Evolutionary conservation across 106 monocot species (phyloP).

Genomic region (Gastrodia elata): DNA sequence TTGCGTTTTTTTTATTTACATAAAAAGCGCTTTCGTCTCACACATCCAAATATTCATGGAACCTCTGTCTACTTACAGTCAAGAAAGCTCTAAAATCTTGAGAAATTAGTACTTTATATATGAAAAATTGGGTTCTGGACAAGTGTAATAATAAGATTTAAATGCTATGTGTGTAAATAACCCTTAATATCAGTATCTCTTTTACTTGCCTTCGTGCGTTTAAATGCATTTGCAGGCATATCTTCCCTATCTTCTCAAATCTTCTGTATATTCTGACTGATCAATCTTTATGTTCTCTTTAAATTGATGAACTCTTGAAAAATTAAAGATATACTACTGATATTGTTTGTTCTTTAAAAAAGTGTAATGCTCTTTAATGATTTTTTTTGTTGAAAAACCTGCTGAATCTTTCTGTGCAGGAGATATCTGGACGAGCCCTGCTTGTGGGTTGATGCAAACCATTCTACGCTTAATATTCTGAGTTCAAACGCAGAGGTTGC

Average conservation of each 20-base stretch:
- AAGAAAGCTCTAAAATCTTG: too few species aligned
- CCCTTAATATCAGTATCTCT: too few species aligned
- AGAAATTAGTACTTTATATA: too few species aligned
- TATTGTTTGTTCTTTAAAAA: not conserved
- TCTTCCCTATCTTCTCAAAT: not conserved
- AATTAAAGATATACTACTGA: not conserved
- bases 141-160: too few species aligned
- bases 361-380: not conserved
- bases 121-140: too few species aligned
- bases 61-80: too few species aligned
- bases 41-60: too few species aligned
- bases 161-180: too few species aligned
- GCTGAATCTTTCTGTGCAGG: conserved; percentile 35
- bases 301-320: too few species aligned
- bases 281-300: not conserved
- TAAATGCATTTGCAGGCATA: not conserved
- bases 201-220: not conserved
- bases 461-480: conserved; percentile 46
- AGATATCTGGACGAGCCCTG: conserved; percentile 76
- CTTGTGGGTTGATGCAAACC: conserved; percentile 73
- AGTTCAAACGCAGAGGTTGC: conserved; percentile 80
- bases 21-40: too few species aligned
- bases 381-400: not conserved
- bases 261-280: not conserved
- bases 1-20: too few species aligned